Base-by-base conservation (phyloP, 768 basidiomycete genomes). In the Lentinula sp. region DNA sequence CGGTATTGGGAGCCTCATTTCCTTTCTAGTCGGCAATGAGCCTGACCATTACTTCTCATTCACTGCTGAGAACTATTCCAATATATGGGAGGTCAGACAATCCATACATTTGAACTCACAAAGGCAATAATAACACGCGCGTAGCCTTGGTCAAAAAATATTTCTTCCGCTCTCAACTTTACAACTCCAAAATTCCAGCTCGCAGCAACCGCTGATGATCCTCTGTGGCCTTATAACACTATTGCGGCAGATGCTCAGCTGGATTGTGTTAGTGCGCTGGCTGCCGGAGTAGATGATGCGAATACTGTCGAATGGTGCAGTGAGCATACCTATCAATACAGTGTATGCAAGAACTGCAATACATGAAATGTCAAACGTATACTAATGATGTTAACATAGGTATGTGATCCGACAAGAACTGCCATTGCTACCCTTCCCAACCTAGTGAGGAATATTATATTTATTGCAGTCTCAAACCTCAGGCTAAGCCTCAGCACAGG, bases 281-380 rank as follows among this genome's bases (percentile, higher is more conserved):
- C 76, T 41, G 77, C 80, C 46, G 82, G 82, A 35, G 78, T 73
- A 2, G 72, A 81, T 59, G 64, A 66, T 6, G 76, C 69, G 33
- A 66, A 71, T 59, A 78, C 79, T n/a, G 78, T 79, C 12, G 73
- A 70, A 52, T 74, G 72, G 2, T 83, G 82, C 64, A 81, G 80
- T 62, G 82, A 84, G 66, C 82, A 82, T 59, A 81, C 80, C 1
- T 81, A 83, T 63, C 81, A 82, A 60, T 83, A 82, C 63, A 80
- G 77, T 61, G 81, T 80, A 62, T 63, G 78, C 66, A n/a, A 1
- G 28, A 35, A n/a, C 32, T 12, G 18, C 23, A 45, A 58, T 37
- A 5, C 10, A 16, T 28, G 28, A 28, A 28, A 28, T 28, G 18
- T 10, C 23, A 48, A 28, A 23, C 39, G 10, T 42, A 28, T 5